Base-by-base conservation (phyloP, 108 stramenopile species). In the Craspedostauros australis region DNA sequence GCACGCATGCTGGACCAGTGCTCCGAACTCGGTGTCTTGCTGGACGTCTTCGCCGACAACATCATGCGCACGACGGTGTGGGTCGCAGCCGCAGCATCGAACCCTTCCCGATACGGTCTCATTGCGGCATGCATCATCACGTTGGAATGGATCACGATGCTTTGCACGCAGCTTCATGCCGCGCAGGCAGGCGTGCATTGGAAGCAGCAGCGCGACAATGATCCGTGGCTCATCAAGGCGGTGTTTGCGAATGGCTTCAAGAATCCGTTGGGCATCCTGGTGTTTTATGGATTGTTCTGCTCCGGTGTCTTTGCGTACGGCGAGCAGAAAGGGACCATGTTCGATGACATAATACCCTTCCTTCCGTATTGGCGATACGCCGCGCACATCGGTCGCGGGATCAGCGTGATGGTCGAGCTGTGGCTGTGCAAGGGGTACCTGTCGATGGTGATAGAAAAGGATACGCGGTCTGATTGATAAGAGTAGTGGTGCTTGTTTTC, bases 101-200 rank as follows among this genome's bases (percentile, higher is more conserved):
- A 55, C 22, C 27, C 23, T 16, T 39, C 42, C 4, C 23, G 41
- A n/a, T 22, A 41, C n/a, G 15, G 7, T 5, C 27, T 38, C 24
- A 41, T 25, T 4, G 57, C 52, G 4, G 30, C 34, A 20, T 0
- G 38, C 21, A 8, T 70, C 8, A 52, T 76, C 23, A 56, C 64
- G 25, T 72, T 79, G 39, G 82, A 83, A 64, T 83, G 82, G 82
- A 67, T 54, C 22, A 83, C 82, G 19, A 73, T 79, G 68, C 31
- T 79, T 26, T 70, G 71, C 39, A 73, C 56, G 38, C 68, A 76
- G 42, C 54, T 73, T 33, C 65, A 62, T 46, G 61, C 57, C 11
- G 5, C 45, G 21, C 18, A 44, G 30, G 9, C 28, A 8, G 40
- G 46, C 38, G 1, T 44, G 57, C 62, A 64, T 27, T 71, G 62